A percentile compares a stretch with the other conserved stretches of the same genome.
phyloP scores from a whole-genome alignment of 768 basidiomycete genomes.

The Pleurotus djamor region DNA sequence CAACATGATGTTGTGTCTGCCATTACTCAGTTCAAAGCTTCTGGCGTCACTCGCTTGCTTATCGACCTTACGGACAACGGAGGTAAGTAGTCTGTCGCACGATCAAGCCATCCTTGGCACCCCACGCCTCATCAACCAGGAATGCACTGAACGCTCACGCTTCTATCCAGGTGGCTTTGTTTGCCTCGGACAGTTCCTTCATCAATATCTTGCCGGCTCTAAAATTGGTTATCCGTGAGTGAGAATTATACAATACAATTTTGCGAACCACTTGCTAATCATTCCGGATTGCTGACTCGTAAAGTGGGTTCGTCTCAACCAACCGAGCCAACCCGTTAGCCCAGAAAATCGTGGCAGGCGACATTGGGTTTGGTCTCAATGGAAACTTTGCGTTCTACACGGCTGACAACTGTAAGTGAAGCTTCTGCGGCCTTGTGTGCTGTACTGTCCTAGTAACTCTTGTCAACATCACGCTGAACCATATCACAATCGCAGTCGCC shows the following conservation, averaged over 20 bases:
- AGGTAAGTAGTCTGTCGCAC: slow-evolving; percentile 29
- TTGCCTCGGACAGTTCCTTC: slow-evolving; percentile 61
- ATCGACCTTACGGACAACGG: slow-evolving; percentile 65
- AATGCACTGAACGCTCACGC: no score
- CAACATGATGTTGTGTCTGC: slow-evolving; percentile 47
- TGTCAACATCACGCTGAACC: no score
- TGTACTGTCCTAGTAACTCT: no score
- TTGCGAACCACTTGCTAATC: not conserved
- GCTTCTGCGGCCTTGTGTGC: not conserved
- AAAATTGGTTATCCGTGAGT: slow-evolving; percentile 50
- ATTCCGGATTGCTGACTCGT: not conserved
- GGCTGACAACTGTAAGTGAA: slow-evolving; percentile 46
- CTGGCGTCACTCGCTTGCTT: slow-evolving; percentile 48
- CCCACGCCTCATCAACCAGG: no score
- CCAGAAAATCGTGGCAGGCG: slow-evolving; percentile 52
- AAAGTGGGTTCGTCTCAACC: slow-evolving; percentile 54
- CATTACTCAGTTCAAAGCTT: slow-evolving; percentile 39
- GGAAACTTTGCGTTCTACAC: slow-evolving; percentile 38
- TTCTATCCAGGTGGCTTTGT: slow-evolving; percentile 49
- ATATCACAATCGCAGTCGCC: slow-evolving; percentile 27
- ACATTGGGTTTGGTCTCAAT: slow-evolving; percentile 43
- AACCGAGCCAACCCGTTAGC: slow-evolving; percentile 55
- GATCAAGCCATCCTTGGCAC: no score
- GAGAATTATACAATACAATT: not conserved
- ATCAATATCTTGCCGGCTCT: slow-evolving; percentile 51